Base-by-base conservation (phyloP, 1,139 yeast species). In the Meyerozyma elateridarum region DNA sequence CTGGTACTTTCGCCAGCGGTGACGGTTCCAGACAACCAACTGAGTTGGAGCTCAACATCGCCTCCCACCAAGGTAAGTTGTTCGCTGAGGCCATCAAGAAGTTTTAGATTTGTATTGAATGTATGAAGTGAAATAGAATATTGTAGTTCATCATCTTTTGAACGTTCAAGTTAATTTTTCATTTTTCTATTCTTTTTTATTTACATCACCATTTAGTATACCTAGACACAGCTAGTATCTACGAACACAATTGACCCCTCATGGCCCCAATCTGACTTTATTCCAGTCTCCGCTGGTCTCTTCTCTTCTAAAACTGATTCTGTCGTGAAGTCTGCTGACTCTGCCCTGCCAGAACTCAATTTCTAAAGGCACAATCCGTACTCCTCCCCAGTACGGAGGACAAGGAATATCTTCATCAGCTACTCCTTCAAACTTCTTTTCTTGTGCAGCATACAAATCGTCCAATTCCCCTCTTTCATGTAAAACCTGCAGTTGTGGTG, bases 271-370 rank as follows among this genome's bases (percentile, higher is more conserved):
- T 59, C 96, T 74, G 27, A 66, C 61, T 16, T 81, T 49, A 27
- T 65, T 58, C 95, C 95, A 89, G 2, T 56, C 67, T 11, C 57
- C 61, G 15, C 63, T 70, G 12, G 61, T 48, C 6, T 44, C 45
- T 8, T 73, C 76, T 51, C 93, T 70, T 42, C 73, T 71, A 57
- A 72, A 91, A n/a, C 79, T 74, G 36, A 88, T 67, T 49, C 98
- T 73, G 58, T 91, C 99, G 56, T 91, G 98, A 36, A 89, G 68
- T 55, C 99, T 74, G 50, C 85, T 83, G 38, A 76, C 71, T 40
- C 98, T 76, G 12, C 98, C 98, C 61, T 91, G 97, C 96, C 97
- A 91, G 52, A 91, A 91, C 60, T 91, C 98, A 45, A 91, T 74
- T 51, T 87, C 95, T 34, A 85, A 62, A 2, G 99, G 98, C 28